Evolutionary conservation across 108 stramenopile genomes (phyloP), one percentile per base, ranked within the genome.

Genomic region (Stephanodiscus triporus): DNA sequence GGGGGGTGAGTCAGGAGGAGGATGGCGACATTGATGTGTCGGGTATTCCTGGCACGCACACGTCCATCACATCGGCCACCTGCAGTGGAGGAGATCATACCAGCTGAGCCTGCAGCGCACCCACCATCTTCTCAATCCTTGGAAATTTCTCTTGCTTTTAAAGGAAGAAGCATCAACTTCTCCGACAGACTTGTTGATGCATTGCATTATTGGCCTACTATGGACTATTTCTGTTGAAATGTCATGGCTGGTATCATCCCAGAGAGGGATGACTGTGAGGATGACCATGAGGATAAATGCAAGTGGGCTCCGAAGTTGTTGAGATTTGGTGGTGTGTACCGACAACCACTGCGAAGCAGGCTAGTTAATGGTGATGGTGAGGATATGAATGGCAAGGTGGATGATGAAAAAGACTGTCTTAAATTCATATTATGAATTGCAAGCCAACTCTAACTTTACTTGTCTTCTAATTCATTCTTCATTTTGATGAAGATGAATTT

Each of bases 231-330:
- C 32, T 73, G 82, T 63, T 85, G 89, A 26, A 90, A 94, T 75
- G 75, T 83, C 17, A 75, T 83, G 77, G 79, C 80, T 53, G 93
- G 90, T 11, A 62, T 88, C 0, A 47, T 87, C 10, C 93, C 93
- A 53, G 93, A 91, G 56, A 61, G 61, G 11, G 93, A 94, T 72
- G 90, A 94, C 77, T 89, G 86, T 60, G 84, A 87, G 23, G 89
- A 91, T 20, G 87, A n/a, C n/a, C 90, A 24, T 37, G 89, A 58
- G 87, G 88, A 66, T 65, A 69, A n/a, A n/a, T n/a, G n/a, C n/a
- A n/a, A n/a, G n/a, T n/a, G n/a, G n/a, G n/a, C n/a, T n/a, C n/a
- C n/a, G n/a, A n/a, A n/a, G n/a, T 32, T 87, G 87, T 53, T 76
- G 75, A 10, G 78, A 90, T 26, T 63, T 91, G 48, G 80, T 84